Conservation (phyloP, 352 stramenopile genomes). For the Phytophthora ohioensis region DNA sequence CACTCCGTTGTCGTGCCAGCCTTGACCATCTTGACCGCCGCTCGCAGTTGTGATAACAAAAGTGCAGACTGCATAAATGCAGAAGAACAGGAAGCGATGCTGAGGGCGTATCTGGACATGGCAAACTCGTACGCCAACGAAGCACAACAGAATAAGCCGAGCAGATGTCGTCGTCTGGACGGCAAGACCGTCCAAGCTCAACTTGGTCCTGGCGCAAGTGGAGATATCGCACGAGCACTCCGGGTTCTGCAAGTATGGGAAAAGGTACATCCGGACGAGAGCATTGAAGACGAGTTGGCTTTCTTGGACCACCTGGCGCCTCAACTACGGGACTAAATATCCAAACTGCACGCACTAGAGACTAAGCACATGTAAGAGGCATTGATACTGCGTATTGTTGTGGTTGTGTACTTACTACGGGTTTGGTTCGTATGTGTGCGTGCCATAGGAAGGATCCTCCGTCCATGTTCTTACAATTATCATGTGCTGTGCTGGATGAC, state of each 20-base stretch:
- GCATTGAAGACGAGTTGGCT: slow-evolving; percentile 43
- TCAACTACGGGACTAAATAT: slow-evolving; percentile 12
- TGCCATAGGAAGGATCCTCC: slow-evolving; percentile 47
- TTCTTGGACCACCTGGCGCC: slow-evolving; percentile 45
- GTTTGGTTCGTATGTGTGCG: slow-evolving; percentile 45
- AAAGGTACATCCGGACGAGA: slow-evolving; percentile 42
- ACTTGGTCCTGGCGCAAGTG: slow-evolving; percentile 47
- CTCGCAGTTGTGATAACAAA: slow-evolving; percentile 20
- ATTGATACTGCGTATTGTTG: neutral
- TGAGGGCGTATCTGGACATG: slow-evolving; percentile 48
- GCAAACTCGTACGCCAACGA: slow-evolving; percentile 43
- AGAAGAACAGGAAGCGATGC: slow-evolving; percentile 31
- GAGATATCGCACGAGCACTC: slow-evolving; percentile 56
- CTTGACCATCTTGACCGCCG: slow-evolving; percentile 60
- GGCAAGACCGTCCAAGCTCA: slow-evolving; percentile 53
- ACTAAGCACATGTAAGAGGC: slow-evolving; percentile 2
- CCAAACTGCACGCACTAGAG: neutral
- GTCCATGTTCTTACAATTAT: slow-evolving; percentile 40
- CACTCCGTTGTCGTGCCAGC: slow-evolving; percentile 59
- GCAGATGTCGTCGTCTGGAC: slow-evolving; percentile 48
- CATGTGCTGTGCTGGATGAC: slow-evolving; percentile 46
- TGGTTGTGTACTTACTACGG: slow-evolving; percentile 7
- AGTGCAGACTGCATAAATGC: neutral
- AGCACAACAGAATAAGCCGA: slow-evolving; percentile 22
- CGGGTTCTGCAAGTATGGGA: slow-evolving; percentile 70